Evolutionary conservation across 2,329 filamentous ascomycete genomes (phyloP), one percentile per base, ranked within the genome.

Genomic region (Penicillium psychrosexuale): DNA sequence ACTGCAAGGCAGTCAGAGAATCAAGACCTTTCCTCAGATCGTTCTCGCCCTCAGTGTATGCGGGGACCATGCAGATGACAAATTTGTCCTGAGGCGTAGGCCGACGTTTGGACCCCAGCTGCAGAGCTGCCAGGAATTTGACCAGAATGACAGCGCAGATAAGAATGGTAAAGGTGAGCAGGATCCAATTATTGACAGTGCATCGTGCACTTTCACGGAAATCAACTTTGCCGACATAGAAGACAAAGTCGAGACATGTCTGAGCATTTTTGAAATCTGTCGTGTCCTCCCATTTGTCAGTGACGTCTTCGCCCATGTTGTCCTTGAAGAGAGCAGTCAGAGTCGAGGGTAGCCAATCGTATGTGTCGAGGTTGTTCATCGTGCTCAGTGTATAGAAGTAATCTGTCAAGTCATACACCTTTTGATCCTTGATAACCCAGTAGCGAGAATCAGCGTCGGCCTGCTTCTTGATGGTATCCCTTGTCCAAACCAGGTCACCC

Each of bases 31-130:
- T 95, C 52, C 94, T 83, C 8, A 99, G 79, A 4, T 92, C 93
- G 66, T 99, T 94, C 79, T 99, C 94, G 66, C 91, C 94, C 78
- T 99, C 94, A 0, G 94, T 99, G 70, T 99, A 99, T 5, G 94
- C 94, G 9, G 94, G 94, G 31, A 99, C 91, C 73, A 97, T 91
- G 75, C 94, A 97, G 63, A 99, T 97, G 65, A 99, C 92, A 66
- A 99, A 99, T 72, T 97, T 99, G 75, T 99, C 94, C 73, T 97
- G 94, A 36, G 91, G 89, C 6, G 89, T 83, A 3, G 94, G 94
- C 17, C 90, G 87, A 56, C 90, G 85, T 78, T 97, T 97, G 5
- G 91, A 91, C 43, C 93, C 92, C 57, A 99, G 90, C 68, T 97
- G 94, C 39, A 99, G 81, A 12, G 94, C 94, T 49, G 94, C 86